phyloP scores from a whole-genome alignment of 2,329 filamentous ascomycete species.

The Fusarium concolor region DNA sequence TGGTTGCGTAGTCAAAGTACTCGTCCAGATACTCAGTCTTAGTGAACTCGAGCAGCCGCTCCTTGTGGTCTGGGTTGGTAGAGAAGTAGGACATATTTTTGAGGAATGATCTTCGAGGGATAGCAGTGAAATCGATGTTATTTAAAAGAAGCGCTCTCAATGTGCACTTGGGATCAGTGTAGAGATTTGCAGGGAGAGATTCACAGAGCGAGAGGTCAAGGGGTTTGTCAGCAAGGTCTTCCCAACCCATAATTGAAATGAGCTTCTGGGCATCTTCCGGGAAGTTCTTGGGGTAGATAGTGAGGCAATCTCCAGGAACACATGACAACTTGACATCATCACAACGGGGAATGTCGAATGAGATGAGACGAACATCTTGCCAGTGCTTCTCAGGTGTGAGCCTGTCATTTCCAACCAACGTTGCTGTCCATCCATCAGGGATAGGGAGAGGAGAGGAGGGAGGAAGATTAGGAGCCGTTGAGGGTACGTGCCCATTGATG shows the following conservation, averaged over 20 bases:
- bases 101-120: slow-evolving; percentile 90
- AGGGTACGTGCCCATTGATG: slow-evolving; percentile 25
- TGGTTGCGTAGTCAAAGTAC: slow-evolving; percentile 94
- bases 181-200: slow-evolving; percentile 51
- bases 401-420: slow-evolving; percentile 73
- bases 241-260: slow-evolving; percentile 84
- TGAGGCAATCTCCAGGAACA: slow-evolving; percentile 82
- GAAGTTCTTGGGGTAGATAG: slow-evolving; percentile 90
- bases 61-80: slow-evolving; percentile 76
- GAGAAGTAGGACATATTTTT: slow-evolving; percentile 81
- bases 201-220: slow-evolving; percentile 63
- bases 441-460: slow-evolving; percentile 63
- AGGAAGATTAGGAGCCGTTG: slow-evolving; percentile 40
- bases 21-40: slow-evolving; percentile 86
- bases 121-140: slow-evolving; percentile 88
- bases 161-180: slow-evolving; percentile 62
- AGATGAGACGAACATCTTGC: slow-evolving; percentile 92
- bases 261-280: slow-evolving; percentile 81
- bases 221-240: slow-evolving; percentile 73
- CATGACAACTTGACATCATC: slow-evolving; percentile 49
- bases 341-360: slow-evolving; percentile 61
- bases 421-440: slow-evolving; percentile 66
- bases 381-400: slow-evolving; percentile 83
- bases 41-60: slow-evolving; percentile 86
- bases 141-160: slow-evolving; percentile 81